Base-by-base conservation (phyloP, 2,329 filamentous ascomycete genomes). In the Aspergillus latus region DNA sequence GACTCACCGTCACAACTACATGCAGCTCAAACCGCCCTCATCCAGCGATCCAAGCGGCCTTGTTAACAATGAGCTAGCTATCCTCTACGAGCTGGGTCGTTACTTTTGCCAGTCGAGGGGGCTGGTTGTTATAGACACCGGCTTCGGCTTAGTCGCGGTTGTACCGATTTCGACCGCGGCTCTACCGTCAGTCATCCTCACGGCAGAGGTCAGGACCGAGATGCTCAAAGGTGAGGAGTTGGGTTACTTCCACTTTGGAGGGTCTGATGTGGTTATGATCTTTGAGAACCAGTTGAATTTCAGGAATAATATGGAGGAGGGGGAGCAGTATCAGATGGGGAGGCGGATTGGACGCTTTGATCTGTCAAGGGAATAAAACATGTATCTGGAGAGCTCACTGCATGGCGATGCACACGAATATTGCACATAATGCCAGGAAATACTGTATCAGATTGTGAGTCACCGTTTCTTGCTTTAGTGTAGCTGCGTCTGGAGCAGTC, bases 181-280 rank as follows among this genome's bases (percentile, higher is more conserved):
- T 21, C 21, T 21, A 21, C 78, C 76, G 1, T 77, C 74, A 2
- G 73, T 79, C 2, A 65, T 68, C 21, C 42, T 76, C 11, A 68
- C 66, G 1, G 60, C 52, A 1, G 40, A 62, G 9, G 45, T 53
- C 29, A 70, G 62, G 0, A 57, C 65, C 13, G 28, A 29, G 2
- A 5, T 76, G 30, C 57, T 67, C n/a, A 79, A 79, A 59, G 76
- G 76, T 2, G 65, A 78, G 2, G 74, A 78, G 57, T 70, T 79
- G 54, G 72, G 68, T 0, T 73, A 70, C 57, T 79, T 80, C 58
- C 67, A 72, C 58, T 78, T 78, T 58, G 76, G 77, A 16, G 77
- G 76, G 1, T 76, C 72, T 1, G 77, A 79, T 64, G 64, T 74
- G 15, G 70, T 78, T 15, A 54, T 73, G 29, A 68, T 78, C 3